Evolutionary conservation across 1,284 basidiomycete genomes (phyloP).

Genomic region (Moniliophthora roreri): DNA sequence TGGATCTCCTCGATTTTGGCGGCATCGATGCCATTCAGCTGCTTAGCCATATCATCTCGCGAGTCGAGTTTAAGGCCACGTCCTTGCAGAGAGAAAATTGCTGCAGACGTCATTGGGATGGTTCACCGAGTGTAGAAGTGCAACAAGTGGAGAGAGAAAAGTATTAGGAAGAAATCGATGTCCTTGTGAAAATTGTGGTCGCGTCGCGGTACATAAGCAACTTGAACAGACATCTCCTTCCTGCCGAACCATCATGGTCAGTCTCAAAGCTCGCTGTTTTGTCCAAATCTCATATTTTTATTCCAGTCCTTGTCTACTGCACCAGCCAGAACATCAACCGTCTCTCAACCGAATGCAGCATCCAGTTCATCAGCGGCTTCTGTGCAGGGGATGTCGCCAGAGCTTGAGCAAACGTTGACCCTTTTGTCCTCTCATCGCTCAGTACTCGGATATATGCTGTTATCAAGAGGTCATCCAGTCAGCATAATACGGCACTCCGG

Average conservation of each 20-base stretch:
- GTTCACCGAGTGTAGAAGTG: conserved; percentile 9
- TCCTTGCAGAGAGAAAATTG: conserved; percentile 41
- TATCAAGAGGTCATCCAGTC: conserved; percentile 65
- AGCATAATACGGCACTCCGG: conserved; percentile 83
- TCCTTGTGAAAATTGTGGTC: background rate
- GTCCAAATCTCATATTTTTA: background rate
- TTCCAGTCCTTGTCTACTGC: conserved; percentile 16
- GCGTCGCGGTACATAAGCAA: background rate
- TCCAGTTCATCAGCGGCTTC: conserved; percentile 15
- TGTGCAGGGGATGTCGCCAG: conserved; percentile 49
- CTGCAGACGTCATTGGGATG: conserved; percentile 2
- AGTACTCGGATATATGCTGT: conserved; percentile 85
- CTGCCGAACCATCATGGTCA: too few species aligned
- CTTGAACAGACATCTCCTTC: background rate
- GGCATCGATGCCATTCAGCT: conserved; percentile 69
- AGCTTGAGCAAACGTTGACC: conserved; percentile 73
- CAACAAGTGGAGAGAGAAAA: background rate
- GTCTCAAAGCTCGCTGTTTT: too few species aligned
- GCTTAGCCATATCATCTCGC: conserved; percentile 77
- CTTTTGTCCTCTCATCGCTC: conserved; percentile 80
- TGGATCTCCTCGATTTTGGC: conserved; percentile 84
- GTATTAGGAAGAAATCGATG: background rate
- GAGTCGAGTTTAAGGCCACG: conserved; percentile 84
- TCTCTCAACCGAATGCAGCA: conserved; percentile 23
- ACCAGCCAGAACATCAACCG: conserved; percentile 24